These are phyloP conservation scores for Rhododendron williamsianum DNA, from an alignment of 148 eudicot species.

Conservation along the genomic window DNA sequence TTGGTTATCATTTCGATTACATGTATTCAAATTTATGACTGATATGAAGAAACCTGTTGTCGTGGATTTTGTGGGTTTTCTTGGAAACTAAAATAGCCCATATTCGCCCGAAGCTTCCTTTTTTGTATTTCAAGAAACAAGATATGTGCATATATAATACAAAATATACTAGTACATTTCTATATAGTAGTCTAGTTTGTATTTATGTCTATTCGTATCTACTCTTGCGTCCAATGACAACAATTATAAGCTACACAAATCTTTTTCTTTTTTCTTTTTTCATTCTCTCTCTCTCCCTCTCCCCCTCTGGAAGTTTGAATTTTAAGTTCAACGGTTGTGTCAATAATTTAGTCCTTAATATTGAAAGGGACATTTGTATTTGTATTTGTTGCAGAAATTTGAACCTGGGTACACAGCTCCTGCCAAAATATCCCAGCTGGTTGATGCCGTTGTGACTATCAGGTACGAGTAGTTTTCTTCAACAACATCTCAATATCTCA, in stretches of 20 bases:
- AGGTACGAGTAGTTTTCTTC: conserved; percentile 34
- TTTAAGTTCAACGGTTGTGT: neutral
- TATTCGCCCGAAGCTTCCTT: conserved; percentile 3
- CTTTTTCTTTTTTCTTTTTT: neutral
- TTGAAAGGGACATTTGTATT: conserved; percentile 5
- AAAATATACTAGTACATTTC: too few species aligned
- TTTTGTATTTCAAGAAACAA: neutral
- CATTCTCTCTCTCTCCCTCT: neutral
- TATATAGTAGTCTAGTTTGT: neutral
- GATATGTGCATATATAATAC: neutral
- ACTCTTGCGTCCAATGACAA: neutral
- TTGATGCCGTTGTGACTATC: conserved; percentile 41
- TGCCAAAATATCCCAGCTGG: conserved; percentile 38
- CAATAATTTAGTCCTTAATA: neutral
- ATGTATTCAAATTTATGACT: neutral
- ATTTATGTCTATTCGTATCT: neutral
- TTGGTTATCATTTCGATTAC: neutral
- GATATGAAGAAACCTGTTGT: neutral
- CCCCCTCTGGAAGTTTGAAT: neutral
- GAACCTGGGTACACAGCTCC: conserved; percentile 68
- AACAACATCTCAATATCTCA: neutral
- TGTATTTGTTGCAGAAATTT: conserved; percentile 49
- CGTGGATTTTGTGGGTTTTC: neutral
- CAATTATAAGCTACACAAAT: conserved; percentile 23
- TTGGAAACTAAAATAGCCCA: neutral